Conservation (phyloP, 345 rosid species). For the Syzygium oleosum region DNA sequence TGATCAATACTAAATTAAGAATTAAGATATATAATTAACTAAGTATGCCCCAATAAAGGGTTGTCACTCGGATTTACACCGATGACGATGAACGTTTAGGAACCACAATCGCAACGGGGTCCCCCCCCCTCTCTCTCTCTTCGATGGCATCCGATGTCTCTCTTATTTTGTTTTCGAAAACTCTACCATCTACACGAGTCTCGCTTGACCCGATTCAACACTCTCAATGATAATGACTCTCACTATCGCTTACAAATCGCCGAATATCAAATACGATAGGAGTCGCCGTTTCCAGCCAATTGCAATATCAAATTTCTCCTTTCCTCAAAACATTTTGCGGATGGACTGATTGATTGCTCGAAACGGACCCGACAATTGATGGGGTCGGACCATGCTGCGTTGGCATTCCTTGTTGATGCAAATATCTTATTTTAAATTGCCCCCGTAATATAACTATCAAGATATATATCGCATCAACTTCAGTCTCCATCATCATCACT, state of each 20-base stretch:
- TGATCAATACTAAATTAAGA: not conserved
- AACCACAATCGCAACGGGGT: not conserved
- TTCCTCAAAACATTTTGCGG: not conserved
- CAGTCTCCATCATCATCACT: not conserved
- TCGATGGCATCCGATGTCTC: not conserved
- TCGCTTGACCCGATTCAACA: not conserved
- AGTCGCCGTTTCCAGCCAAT: not conserved
- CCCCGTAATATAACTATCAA: not conserved
- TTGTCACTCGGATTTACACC: not conserved
- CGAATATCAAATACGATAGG: not conserved
- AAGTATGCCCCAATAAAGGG: not conserved
- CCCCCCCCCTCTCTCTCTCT: not conserved
- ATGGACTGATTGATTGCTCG: not conserved
- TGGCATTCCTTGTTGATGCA: not conserved
- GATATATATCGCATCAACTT: not conserved
- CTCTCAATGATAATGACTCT: not conserved
- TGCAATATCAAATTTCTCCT: not conserved
- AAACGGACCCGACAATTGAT: not conserved
- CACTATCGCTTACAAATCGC: accelerated
- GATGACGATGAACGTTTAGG: not conserved
- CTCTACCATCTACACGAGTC: not conserved
- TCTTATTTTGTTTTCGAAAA: not conserved
- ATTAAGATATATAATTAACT: not conserved
- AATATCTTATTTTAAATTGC: not conserved
- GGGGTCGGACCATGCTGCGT: not conserved